Base-by-base conservation (phyloP, 2,329 filamentous ascomycete species). In the Phialocephala subalpina region DNA sequence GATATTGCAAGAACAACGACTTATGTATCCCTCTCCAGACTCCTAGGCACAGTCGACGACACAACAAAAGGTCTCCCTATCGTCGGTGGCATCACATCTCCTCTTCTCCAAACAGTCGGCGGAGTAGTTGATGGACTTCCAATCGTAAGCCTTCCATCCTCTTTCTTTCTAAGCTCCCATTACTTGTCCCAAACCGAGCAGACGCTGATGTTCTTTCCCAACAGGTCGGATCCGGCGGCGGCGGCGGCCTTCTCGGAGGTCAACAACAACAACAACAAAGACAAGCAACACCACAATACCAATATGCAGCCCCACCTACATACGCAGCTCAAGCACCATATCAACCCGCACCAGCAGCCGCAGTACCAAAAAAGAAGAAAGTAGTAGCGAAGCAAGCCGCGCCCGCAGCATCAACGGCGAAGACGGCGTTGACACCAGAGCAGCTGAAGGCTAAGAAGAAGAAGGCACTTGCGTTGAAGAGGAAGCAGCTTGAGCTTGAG, bases 91-190 rank as follows among this genome's bases (percentile, higher is more conserved):
- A 56, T 73, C 47, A 73, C 70, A 33, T 71, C 68, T 20, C 70
- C 70, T 36, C 70, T 74, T 3, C 66, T 72, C 11, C 67, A 72
- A 29, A 74, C 72, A 1, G 72, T 73, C 1, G 72, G 72, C 78
- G 71, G 71, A 52, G 67, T 73, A 4, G 69, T 67, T 3, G 67
- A 73, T 36, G 47, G 55, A 7, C 63, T 73, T n/a, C 70, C 70
- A 22, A 67, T 73, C 36, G 70, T 72, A 63, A 38, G 69, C 62
- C 60, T 40, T 16, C 11, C 22, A 12, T 29, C 33, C 18, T 25
- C 2, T n/a, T 42, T 49, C n/a, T 25, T 6, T 2, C 9, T n/a
- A n/a, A n/a, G n/a, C n/a, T n/a, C n/a, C n/a, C n/a, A n/a, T n/a
- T n/a, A n/a, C 20, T 11, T n/a, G n/a, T 25, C 45, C 6, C 5